phyloP scores from a whole-genome alignment of 1,139 yeast species.

The Debaryomycetaceae sp. region DNA sequence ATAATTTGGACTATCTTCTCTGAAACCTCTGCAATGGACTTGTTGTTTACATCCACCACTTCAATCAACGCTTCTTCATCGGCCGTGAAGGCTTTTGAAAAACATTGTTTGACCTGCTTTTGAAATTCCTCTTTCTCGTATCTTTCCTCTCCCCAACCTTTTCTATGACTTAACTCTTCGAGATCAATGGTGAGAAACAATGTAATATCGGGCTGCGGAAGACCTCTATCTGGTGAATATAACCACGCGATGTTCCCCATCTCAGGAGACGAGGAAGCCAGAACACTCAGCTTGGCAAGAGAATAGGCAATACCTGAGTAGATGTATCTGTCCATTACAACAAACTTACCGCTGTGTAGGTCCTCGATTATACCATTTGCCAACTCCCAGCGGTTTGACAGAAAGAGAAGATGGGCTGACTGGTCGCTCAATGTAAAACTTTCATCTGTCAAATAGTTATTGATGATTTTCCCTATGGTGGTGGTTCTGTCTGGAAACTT shows the following conservation, averaged over 20 bases:
- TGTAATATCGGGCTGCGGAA: slow-evolving; percentile 84
- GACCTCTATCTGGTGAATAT: slow-evolving; percentile 72
- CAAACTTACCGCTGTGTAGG: slow-evolving; percentile 51
- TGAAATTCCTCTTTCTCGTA: slow-evolving; percentile 81
- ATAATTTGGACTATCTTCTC: slow-evolving; percentile 26
- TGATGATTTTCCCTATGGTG: slow-evolving; percentile 72
- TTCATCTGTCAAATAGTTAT: slow-evolving; percentile 61
- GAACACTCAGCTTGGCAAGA: slow-evolving; percentile 57
- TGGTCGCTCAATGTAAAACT: slow-evolving; percentile 58
- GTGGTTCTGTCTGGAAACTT: slow-evolving; percentile 91
- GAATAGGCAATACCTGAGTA: slow-evolving; percentile 94
- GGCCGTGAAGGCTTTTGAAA: slow-evolving; percentile 45
- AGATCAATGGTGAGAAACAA: slow-evolving; percentile 66
- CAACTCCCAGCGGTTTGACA: slow-evolving; percentile 94
- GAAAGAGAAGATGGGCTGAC: slow-evolving; percentile 81
- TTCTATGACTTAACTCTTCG: slow-evolving; percentile 50
- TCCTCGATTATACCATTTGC: slow-evolving; percentile 43
- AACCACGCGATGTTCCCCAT: slow-evolving; percentile 71
- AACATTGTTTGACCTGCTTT: slow-evolving; percentile 57
- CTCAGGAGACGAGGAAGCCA: slow-evolving; percentile 11
- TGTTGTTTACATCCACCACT: slow-evolving; percentile 58
- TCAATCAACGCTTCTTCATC: slow-evolving; percentile 32
- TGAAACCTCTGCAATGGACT: slow-evolving; percentile 56
- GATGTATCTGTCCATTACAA: slow-evolving; percentile 82
- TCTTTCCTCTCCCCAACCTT: slow-evolving; percentile 89